Conservation (phyloP, 768 basidiomycete genomes). For the Roridomyces roridus region DNA sequence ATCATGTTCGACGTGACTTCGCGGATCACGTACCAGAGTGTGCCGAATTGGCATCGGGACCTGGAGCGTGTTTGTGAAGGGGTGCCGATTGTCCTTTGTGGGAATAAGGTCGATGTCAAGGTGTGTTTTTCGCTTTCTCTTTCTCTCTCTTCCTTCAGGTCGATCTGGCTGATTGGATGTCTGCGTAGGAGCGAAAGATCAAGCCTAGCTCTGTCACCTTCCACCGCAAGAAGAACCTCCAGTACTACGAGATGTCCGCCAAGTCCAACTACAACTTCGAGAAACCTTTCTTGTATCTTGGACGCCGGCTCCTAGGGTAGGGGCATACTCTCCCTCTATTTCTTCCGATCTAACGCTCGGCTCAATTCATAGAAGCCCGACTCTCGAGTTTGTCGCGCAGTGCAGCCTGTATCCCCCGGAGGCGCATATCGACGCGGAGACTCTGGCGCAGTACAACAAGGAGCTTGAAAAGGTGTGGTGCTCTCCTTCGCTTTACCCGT, state of each 20-base stretch:
- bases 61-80: constrained; percentile 99
- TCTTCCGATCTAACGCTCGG: constrained; percentile 4
- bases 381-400: constrained; percentile 97
- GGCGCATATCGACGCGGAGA: no score
- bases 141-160: constrained; percentile 12
- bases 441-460: no score
- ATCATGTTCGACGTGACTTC: constrained; percentile 99
- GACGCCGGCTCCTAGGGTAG: constrained; percentile 95
- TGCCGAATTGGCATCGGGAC: constrained; percentile 99
- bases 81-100: constrained; percentile 98
- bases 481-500: no score
- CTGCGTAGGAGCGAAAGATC: constrained; percentile 98
- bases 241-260: constrained; percentile 99
- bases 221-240: constrained; percentile 99
- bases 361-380: constrained; percentile 66
- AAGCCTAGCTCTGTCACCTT: constrained; percentile 99
- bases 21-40: constrained; percentile 99
- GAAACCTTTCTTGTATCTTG: constrained; percentile 99
- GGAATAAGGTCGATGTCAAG: constrained; percentile 99
- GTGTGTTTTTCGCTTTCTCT: constrained; percentile 47
- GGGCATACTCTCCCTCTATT: constrained; percentile 33
- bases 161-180: no score
- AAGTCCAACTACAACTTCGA: constrained; percentile 99
- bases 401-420: no score
- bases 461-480: no score